Percentiles rank a stretch among this genome's conserved stretches.
Conservation (phyloP, 108 stramenopile species). For the Aurantiochytrium sp. region DNA sequence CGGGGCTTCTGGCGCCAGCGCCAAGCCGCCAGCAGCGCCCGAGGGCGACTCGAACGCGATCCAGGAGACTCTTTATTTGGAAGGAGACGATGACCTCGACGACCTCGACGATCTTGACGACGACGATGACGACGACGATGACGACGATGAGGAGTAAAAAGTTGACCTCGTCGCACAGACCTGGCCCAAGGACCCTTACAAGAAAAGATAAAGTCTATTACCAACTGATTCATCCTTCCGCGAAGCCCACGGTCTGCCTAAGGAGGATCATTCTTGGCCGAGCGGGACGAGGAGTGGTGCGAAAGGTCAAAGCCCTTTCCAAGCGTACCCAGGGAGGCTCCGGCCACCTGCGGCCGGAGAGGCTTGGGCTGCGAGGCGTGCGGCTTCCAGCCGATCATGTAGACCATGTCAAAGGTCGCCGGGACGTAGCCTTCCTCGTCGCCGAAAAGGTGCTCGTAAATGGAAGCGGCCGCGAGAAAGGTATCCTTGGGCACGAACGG, state of each 20-base stretch:
- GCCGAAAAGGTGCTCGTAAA: slow-evolving; percentile 79
- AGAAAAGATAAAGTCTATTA: too few relatives aligned
- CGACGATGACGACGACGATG: neutral
- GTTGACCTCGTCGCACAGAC: too few relatives aligned
- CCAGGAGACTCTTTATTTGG: slow-evolving; percentile 1
- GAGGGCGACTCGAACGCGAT: neutral
- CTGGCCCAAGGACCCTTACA: too few relatives aligned
- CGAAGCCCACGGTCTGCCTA: too few relatives aligned
- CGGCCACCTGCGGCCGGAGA: slow-evolving; percentile 56
- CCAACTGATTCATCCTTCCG: too few relatives aligned
- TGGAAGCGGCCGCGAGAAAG: slow-evolving; percentile 77
- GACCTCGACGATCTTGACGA: slow-evolving; percentile 14
- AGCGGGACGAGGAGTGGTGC: neutral
- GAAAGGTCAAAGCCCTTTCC: neutral
- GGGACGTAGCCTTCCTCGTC: slow-evolving; percentile 56
- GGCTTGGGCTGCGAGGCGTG: slow-evolving; percentile 85
- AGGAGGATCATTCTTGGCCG: too few relatives aligned
- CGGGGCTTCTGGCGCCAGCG: neutral
- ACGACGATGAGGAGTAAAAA: neutral
- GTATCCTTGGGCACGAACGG: slow-evolving; percentile 59
- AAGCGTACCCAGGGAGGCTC: neutral
- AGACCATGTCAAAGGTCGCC: slow-evolving; percentile 81
- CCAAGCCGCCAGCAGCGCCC: neutral
- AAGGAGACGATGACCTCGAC: slow-evolving; percentile 12
- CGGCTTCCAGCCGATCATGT: slow-evolving; percentile 94